Base-by-base conservation (phyloP, 129 eudicot species). In the Solidago caesia region DNA sequence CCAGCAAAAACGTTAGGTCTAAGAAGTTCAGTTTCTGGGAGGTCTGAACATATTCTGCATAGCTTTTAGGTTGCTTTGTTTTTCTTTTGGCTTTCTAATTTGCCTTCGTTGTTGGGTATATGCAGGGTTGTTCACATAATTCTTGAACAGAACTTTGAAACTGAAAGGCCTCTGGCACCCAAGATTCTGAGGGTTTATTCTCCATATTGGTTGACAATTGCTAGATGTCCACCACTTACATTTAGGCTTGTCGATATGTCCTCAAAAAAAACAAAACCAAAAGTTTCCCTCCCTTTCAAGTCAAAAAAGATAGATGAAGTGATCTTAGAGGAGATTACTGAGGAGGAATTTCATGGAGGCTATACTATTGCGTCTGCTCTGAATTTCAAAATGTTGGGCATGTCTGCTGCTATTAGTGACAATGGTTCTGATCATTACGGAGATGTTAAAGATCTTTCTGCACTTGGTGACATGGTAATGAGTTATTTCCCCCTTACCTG, bases 11-110 rank as follows among this genome's bases (percentile, higher is more conserved):
- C 98, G 72, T 78, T 88, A 78, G 90, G 80, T 75, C 77, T 93
- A 73, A 88, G 91, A 83, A 90, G 98, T 87, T 90, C 98, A 81
- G 85, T 85, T 80, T 93, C 98, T 77, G 91, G 92, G 81, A 90
- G 98, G 98, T 92, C 26, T 13, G 71, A 46, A 55, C 42, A 33
- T 64, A 9, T 55, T 60, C 58, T 45, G 16, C 66, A 29, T 49
- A 45, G 47, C 65, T 61, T 68, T 46, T 72, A 13, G 7, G 44
- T 29, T 42, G 58, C 43, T 74, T 33, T 57, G 6, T 1, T 16
- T 25, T 41, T 48, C 11, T 4, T 47, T 55, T 72, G 66, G 13
- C 13, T 42, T 59, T 27, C 60, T 81, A 49, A 59, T 44, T 44
- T 52, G 13, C 71, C 52, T 82, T 47, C 16, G 62, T 75, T 75